These are phyloP conservation scores for Geotrichum europaeum DNA, from an alignment of 1,139 yeast genomes.

Conservation along the genomic window DNA sequence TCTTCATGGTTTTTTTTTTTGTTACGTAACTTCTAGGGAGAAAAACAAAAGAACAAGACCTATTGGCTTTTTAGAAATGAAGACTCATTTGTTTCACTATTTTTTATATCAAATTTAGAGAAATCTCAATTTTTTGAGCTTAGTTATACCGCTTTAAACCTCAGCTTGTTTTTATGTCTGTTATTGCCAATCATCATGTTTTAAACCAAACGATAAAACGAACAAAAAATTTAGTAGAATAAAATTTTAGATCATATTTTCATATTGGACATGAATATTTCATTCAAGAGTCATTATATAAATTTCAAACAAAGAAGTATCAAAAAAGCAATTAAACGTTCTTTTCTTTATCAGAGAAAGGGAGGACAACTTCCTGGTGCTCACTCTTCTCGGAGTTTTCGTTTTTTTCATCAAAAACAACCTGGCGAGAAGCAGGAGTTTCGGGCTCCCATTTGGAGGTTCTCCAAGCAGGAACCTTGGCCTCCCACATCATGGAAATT, in stretches of 20 bases:
- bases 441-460: constrained; percentile 34
- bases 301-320: background rate
- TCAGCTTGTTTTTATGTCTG: no score
- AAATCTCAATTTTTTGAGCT: no score
- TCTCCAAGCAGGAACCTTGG: constrained; percentile 56
- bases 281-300: background rate
- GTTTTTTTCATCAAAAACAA: background rate
- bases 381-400: background rate
- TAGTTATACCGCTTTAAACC: no score
- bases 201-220: no score
- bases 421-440: constrained; percentile 34
- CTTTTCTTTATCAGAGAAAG: background rate
- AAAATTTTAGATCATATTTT: background rate
- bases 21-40: no score
- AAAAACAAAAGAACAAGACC: no score
- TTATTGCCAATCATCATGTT: no score
- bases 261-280: background rate
- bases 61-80: no score
- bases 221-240: background rate
- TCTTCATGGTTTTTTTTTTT: no score
- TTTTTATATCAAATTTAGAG: no score
- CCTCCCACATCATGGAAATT: constrained; percentile 55
- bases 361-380: background rate
- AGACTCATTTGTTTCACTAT: no score
- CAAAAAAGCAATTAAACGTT: background rate